Evolutionary conservation across 108 stramenopile species (phyloP), one percentile per base, ranked within the genome.

Genomic region (Seminavis robusta): DNA sequence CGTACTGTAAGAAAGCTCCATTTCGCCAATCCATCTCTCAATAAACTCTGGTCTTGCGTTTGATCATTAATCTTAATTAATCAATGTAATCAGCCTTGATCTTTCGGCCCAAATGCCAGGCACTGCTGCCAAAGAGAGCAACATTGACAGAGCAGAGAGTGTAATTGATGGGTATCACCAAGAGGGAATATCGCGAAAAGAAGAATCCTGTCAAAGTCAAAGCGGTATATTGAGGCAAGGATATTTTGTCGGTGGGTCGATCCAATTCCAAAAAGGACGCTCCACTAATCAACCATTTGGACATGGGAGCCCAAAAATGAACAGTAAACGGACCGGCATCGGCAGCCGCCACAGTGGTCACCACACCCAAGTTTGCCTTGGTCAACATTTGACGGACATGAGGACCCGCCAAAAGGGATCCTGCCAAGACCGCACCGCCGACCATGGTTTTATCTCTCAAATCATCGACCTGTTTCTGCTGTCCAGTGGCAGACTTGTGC

Each of bases 231-330:
- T 94, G 92, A 20, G 92, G 78, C 41, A 94, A 54, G 19, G 66
- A 69, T 42, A 94, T 90, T 64, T 88, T 88, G 27, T 94, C 92
- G 8, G 87, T 89, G 3, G 88, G 88, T n/a, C 88, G 71, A 60
- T 94, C 46, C 56, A 90, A 67, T 8, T 94, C 88, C 56, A 90
- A 25, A 52, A 94, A 87, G 53, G 63, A 67, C 13, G 92, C 86
- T 25, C 92, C 92, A 30, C 71, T 74, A 77, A 94, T 90, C 52
- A 88, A 58, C 84, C 88, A 89, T 48, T 94, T 94, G 40, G 73
- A 76, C 92, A 90, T 94, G 16, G 92, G 92, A n/a, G 88, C 92
- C 73, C 73, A 74, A 69, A 77, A 77, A 31, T 71, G 76, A 20
- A 77, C 76, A 8, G 73, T 74, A 53, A 79, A 79, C 5, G 78